Evolutionary conservation across 177 flowering plant genomes (phyloP).

Genomic region (Tripterygium wilfordii): DNA sequence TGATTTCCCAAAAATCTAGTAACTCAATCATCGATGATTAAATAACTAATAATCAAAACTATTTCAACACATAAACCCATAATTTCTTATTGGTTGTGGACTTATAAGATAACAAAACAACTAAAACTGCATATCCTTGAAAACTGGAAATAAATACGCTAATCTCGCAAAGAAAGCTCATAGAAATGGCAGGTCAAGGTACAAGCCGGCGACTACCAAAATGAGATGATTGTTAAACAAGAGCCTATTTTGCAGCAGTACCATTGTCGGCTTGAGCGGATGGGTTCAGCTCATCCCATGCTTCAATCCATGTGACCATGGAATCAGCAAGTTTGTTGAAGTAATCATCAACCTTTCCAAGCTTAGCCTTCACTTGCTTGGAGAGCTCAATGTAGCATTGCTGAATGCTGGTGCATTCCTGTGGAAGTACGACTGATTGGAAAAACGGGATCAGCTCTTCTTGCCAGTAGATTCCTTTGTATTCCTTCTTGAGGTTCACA

Average conservation of each 20-base stretch:
- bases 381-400: slow-evolving; percentile 68
- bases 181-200: background rate
- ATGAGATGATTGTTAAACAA: no score
- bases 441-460: slow-evolving; percentile 73
- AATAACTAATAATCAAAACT: no score
- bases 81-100: slow-evolving; percentile 6
- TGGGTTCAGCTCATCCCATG: slow-evolving; percentile 79
- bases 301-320: slow-evolving; percentile 77
- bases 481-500: slow-evolving; percentile 70
- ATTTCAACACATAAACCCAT: no score
- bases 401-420: slow-evolving; percentile 62
- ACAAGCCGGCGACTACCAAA: background rate
- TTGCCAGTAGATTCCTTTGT: slow-evolving; percentile 78
- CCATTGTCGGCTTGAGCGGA: slow-evolving; percentile 29
- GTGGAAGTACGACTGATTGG: slow-evolving; percentile 45
- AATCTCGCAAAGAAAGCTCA: background rate
- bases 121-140: no score
- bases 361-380: slow-evolving; percentile 55
- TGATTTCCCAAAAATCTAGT: background rate
- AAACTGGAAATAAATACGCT: slow-evolving; percentile 1
- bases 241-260: slow-evolving; percentile 12
- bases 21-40: no score
- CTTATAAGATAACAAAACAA: no score
- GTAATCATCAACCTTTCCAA: slow-evolving; percentile 57
- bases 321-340: slow-evolving; percentile 62